Evolutionary conservation across 2,329 filamentous ascomycete genomes (phyloP).

Genomic region (Didymella pinodella): DNA sequence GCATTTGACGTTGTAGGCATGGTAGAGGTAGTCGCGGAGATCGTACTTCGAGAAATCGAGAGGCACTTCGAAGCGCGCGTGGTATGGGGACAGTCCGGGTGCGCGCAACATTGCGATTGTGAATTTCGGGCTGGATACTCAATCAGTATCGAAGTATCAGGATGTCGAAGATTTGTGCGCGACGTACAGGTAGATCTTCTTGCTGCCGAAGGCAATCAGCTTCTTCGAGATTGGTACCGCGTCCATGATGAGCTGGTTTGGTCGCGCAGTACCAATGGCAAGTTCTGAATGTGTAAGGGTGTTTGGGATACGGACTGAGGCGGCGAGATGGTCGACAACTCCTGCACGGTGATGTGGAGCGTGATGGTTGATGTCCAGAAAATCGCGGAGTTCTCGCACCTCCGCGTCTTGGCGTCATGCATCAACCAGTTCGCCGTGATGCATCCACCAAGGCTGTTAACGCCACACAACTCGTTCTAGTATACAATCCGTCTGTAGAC

Average conservation of each 20-base stretch:
- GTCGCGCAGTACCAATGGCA: slow-evolving; percentile 1
- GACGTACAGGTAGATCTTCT: slow-evolving; percentile 59
- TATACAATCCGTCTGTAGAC: background rate
- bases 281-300: background rate
- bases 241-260: slow-evolving; percentile 32
- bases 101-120: slow-evolving; percentile 80
- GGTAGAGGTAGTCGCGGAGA: slow-evolving; percentile 90
- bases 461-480: background rate
- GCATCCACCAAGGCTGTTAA: background rate
- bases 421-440: background rate
- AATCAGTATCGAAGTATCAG: slow-evolving; percentile 19
- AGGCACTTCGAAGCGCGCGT: slow-evolving; percentile 89
- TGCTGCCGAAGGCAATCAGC: slow-evolving; percentile 51
- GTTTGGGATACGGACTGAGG: background rate
- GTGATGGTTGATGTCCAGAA: slow-evolving; percentile 15
- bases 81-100: slow-evolving; percentile 74
- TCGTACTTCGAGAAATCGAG: slow-evolving; percentile 96
- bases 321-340: slow-evolving; percentile 3
- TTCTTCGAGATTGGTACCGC: slow-evolving; percentile 44
- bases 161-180: background rate
- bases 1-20: slow-evolving; percentile 79
- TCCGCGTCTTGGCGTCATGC: slow-evolving; percentile 17
- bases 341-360: slow-evolving; percentile 14
- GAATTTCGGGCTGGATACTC: slow-evolving; percentile 73
- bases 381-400: slow-evolving; percentile 20